These are phyloP conservation scores for Stephanodiscus triporus DNA, from an alignment of 108 stramenopile species.

Conservation along the genomic window DNA sequence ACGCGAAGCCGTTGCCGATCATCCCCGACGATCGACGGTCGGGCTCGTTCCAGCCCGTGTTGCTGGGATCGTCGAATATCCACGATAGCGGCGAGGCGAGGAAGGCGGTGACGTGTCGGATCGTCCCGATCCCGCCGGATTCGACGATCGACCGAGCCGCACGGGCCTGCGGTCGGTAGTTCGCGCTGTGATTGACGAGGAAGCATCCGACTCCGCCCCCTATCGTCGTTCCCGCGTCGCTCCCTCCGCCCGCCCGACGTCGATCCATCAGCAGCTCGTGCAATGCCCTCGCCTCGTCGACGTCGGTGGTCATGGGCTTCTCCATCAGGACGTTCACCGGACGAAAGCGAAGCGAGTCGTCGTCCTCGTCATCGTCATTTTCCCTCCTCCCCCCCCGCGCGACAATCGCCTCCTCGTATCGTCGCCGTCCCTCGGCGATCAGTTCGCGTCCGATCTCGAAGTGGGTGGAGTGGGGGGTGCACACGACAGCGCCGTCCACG, in stretches of 20 bases:
- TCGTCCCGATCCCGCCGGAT: slow-evolving; percentile 22
- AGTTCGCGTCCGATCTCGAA: slow-evolving; percentile 49
- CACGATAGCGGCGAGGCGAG: slow-evolving; percentile 64
- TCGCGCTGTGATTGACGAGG: slow-evolving; percentile 73
- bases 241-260: slow-evolving; percentile 1
- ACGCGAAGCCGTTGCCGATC: slow-evolving; percentile 80
- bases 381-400: background rate
- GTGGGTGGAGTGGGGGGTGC: slow-evolving; percentile 75
- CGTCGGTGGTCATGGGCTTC: slow-evolving; percentile 77
- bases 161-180: slow-evolving; percentile 64
- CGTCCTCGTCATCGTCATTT: background rate
- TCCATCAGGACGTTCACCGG: slow-evolving; percentile 72
- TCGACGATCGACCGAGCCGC: slow-evolving; percentile 54
- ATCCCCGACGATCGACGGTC: slow-evolving; percentile 48
- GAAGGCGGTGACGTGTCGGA: slow-evolving; percentile 51
- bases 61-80: slow-evolving; percentile 53
- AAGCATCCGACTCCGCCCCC: slow-evolving; percentile 45
- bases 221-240: background rate
- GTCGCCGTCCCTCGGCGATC: slow-evolving; percentile 41
- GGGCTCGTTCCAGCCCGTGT: slow-evolving; percentile 56
- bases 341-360: slow-evolving; percentile 6
- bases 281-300: slow-evolving; percentile 56
- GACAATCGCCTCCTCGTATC: slow-evolving; percentile 28
- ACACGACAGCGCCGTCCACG: slow-evolving; percentile 67
- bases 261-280: slow-evolving; percentile 26